phyloP scores from a whole-genome alignment of 140 eudicot species.

The Senecio squalidus region DNA sequence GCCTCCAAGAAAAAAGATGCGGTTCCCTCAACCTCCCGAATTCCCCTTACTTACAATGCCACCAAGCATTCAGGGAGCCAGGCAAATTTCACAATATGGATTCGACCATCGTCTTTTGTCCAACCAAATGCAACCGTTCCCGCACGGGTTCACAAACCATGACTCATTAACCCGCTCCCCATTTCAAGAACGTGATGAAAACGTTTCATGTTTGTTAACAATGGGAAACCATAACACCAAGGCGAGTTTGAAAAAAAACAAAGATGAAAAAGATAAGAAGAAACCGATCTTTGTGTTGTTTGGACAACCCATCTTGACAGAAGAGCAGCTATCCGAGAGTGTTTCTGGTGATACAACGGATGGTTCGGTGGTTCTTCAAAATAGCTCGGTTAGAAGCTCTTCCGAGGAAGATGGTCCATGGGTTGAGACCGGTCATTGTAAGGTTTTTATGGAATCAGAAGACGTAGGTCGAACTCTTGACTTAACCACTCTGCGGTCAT shows the following conservation, averaged over 20 bases:
- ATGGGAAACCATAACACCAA: slow-evolving; percentile 33
- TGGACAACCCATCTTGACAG: slow-evolving; percentile 58
- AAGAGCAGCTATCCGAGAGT: slow-evolving; percentile 37
- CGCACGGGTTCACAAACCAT: slow-evolving; percentile 34
- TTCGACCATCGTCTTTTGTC: slow-evolving; percentile 42
- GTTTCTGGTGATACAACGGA: slow-evolving; percentile 23
- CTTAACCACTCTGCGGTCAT: slow-evolving; percentile 25
- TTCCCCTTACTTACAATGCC: slow-evolving; percentile 37
- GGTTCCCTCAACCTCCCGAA: slow-evolving; percentile 50
- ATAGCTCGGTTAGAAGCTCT: slow-evolving; percentile 30
- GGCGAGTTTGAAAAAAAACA: slow-evolving; percentile 2
- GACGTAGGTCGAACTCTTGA: slow-evolving; percentile 39
- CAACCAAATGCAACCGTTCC: slow-evolving; percentile 42
- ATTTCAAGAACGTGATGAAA: slow-evolving; percentile 25
- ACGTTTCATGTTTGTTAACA: slow-evolving; percentile 42
- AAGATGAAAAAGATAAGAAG: slow-evolving; percentile 8
- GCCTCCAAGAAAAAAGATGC: slow-evolving; percentile 53
- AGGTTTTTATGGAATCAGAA: slow-evolving; percentile 41
- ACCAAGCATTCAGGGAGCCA: slow-evolving; percentile 93
- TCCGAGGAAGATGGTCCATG: slow-evolving; percentile 36
- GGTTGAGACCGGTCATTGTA: slow-evolving; percentile 35
- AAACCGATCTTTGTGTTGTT: slow-evolving; percentile 44
- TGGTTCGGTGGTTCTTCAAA: slow-evolving; percentile 47
- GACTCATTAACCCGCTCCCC: slow-evolving; percentile 21
- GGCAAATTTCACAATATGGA: slow-evolving; percentile 52